Conservation (phyloP, 768 basidiomycete species). For the Leucocoprinus sp. region DNA sequence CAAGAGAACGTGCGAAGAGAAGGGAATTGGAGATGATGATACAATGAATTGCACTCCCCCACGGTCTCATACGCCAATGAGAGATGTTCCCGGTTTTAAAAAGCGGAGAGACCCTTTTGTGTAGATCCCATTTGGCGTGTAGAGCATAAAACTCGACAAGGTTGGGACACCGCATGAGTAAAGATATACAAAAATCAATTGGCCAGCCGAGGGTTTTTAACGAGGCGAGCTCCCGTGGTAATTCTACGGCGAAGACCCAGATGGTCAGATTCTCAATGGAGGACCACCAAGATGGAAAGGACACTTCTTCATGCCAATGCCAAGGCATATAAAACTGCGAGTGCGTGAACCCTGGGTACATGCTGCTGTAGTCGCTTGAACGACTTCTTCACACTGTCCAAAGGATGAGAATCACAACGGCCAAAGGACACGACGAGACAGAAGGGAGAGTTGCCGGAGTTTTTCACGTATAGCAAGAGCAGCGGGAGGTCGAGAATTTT, state of each 20-base stretch:
- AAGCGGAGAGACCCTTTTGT: too few species aligned
- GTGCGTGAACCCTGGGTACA: background rate
- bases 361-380: background rate
- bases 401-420: background rate
- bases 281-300: too few species aligned
- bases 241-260: background rate
- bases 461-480: background rate
- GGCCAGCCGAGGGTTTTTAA: background rate
- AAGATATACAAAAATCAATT: background rate
- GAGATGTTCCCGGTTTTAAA: too few species aligned
- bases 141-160: background rate
- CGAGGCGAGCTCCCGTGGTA: slow-evolving; percentile 1
- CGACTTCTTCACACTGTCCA: background rate
- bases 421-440: background rate
- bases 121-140: background rate
- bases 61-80: too few species aligned
- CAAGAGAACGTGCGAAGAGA: too few species aligned
- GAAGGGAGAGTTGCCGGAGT: background rate
- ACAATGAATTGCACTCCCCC: too few species aligned
- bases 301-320: too few species aligned
- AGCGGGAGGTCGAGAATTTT: background rate
- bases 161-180: background rate
- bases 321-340: background rate
- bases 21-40: too few species aligned
- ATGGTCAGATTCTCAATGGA: background rate